These are phyloP conservation scores for Ambrosia artemisiifolia DNA, from an alignment of 129 eudicot species.

Conservation along the genomic window DNA sequence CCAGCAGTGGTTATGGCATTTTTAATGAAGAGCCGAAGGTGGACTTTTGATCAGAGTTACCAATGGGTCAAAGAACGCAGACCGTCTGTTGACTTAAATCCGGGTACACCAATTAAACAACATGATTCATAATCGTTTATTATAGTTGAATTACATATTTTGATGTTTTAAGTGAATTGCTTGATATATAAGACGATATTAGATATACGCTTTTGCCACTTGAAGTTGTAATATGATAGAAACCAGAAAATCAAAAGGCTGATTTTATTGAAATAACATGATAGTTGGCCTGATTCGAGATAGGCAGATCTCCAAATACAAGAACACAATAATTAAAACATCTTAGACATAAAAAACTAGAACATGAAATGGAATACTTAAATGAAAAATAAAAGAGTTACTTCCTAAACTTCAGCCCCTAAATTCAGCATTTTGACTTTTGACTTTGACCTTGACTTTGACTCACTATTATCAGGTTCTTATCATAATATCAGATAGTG, in stretches of 20 bases:
- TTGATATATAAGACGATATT: background rate
- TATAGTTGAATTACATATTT: background rate
- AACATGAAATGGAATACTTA: too few relatives aligned
- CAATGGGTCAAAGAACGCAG: constrained; percentile 96
- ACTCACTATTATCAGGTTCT: too few relatives aligned
- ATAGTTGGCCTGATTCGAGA: too few relatives aligned
- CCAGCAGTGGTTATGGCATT: constrained; percentile 91
- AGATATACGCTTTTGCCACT: background rate
- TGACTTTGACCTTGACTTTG: too few relatives aligned
- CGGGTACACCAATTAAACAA: constrained; percentile 40
- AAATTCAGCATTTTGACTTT: too few relatives aligned
- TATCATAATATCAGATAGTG: background rate
- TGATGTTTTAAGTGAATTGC: background rate
- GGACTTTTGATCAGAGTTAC: constrained; percentile 90
- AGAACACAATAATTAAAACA: too few relatives aligned
- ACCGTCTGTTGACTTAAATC: constrained; percentile 66
- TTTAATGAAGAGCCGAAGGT: constrained; percentile 83
- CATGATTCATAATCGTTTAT: background rate
- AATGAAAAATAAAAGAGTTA: too few relatives aligned
- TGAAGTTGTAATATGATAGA: background rate
- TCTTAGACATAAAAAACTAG: too few relatives aligned
- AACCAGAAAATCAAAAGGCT: too few relatives aligned
- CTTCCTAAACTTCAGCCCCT: too few relatives aligned
- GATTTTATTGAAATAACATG: too few relatives aligned
- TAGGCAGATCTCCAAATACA: too few relatives aligned